Base-by-base conservation (phyloP, 2,329 filamentous ascomycete genomes). In the Pseudocercospora crystallina region DNA sequence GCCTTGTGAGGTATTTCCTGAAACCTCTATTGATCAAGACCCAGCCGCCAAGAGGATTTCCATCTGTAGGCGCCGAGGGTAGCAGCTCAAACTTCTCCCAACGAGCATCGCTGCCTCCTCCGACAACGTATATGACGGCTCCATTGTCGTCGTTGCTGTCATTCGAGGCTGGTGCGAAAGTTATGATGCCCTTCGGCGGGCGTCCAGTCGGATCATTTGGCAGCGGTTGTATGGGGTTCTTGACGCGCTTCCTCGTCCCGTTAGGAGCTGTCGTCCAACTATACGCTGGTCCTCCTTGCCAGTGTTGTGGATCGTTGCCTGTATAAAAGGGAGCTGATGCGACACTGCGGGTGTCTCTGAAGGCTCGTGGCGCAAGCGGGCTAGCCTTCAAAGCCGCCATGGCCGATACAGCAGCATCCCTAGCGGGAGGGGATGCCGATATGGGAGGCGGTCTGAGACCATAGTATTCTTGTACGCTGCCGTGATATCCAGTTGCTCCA, bases 311-410 rank as follows among this genome's bases (percentile, higher is more conserved):
- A 26, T 95, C 90, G 30, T 94, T 86, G 2, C 89, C 89, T 33
- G 90, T 85, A 61, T 94, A 86, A 62, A 97, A 97, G 31, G 85
- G 84, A 2, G 83, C 81, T 35, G 85, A 89, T 3, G 89, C 81
- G 62, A 92, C 91, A 0, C 89, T 95, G 68, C 96, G 96, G 8
- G 86, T 80, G 59, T 97, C 94, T 1, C 89, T 92, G 67, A 97
- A 95, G 29, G 94, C 80, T 36, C 88, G 83, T 1, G 94, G 94
- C 59, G 96, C 65, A 35, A 64, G 66, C 11, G 65, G 61, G 29
- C 60, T 65, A 15, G 55, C 57, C 54, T 66, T 63, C 44, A 67
- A 56, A 3, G 63, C 61, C 10, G 62, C 65, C 49, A 66, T 49
- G 3, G 61, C 60, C 10, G 56, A 59, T 2, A 54, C 48, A 3